Evolutionary conservation across 768 basidiomycete species (phyloP).

Genomic region (Rickenella mellea): DNA sequence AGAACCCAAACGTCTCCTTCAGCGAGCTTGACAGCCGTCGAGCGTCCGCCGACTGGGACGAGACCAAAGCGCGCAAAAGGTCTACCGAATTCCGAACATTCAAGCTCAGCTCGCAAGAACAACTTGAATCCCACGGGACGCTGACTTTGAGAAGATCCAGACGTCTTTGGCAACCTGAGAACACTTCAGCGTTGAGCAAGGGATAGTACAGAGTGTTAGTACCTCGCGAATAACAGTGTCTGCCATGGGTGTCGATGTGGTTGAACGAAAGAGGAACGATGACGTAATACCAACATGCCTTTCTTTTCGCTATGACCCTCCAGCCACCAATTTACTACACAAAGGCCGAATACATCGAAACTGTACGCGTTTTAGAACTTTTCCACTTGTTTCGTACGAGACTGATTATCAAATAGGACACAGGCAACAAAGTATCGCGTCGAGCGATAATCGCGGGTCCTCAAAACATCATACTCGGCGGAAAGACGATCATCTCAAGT

Average conservation of each 20-base stretch:
- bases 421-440: conserved; percentile 92
- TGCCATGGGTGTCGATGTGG: not conserved
- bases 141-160: conserved; percentile 59
- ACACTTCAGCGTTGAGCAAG: no score
- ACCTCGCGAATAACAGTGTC: not conserved
- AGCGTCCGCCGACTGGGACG: conserved; percentile 72
- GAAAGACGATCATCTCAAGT: conserved; percentile 91
- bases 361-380: conserved; percentile 34
- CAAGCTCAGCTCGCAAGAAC: not conserved
- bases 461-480: conserved; percentile 94
- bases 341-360: conserved; percentile 82
- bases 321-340: conserved; percentile 72
- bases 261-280: no score
- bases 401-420: conserved; percentile 58
- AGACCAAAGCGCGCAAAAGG: conserved; percentile 61
- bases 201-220: no score
- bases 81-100: conserved; percentile 21
- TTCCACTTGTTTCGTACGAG: not conserved
- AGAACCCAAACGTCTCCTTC: conserved; percentile 71
- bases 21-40: conserved; percentile 67
- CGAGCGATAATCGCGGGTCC: conserved; percentile 87
- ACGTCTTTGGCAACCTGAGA: conserved; percentile 43
- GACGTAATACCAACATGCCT: no score
- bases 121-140: not conserved
- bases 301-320: conserved; percentile 35